A percentile compares a stretch with the other conserved stretches of the same genome.
phyloP scores from a whole-genome alignment of 2,329 filamentous ascomycete genomes.

The Sclerotinia glacialis region DNA sequence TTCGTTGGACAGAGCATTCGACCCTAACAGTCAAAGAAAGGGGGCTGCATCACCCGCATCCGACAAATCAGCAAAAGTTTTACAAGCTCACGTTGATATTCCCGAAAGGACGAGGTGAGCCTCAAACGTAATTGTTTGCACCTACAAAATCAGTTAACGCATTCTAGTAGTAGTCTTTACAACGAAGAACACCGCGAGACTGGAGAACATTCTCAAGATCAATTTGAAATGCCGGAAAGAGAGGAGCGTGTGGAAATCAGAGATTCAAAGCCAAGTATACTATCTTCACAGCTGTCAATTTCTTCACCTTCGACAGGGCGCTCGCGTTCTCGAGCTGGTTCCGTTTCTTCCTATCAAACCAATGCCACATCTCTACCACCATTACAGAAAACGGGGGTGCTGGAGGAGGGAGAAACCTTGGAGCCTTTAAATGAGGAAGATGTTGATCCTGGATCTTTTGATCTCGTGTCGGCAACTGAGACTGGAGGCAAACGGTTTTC shows the following conservation, averaged over 20 bases:
- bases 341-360: conserved; percentile 34
- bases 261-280: conserved; percentile 16
- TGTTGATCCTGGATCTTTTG: conserved; percentile 53
- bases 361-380: conserved; percentile 35
- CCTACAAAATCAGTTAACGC: neutral
- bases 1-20: conserved; percentile 9
- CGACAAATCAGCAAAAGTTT: neutral
- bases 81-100: conserved; percentile 17
- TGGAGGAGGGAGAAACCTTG: conserved; percentile 52
- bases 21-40: neutral
- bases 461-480: conserved; percentile 48
- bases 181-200: conserved; percentile 13
- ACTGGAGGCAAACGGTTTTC: conserved; percentile 46
- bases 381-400: conserved; percentile 33
- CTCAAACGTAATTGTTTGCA: too few relatives aligned
- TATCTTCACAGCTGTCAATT: conserved; percentile 13
- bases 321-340: conserved; percentile 29
- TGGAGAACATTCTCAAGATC: conserved; percentile 1
- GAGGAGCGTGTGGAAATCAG: conserved; percentile 12
- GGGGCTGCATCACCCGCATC: neutral
- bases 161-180: conserved; percentile 12
- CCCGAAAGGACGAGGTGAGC: conserved; percentile 10
- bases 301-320: conserved; percentile 28
- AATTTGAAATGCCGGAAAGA: neutral
- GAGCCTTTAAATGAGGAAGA: conserved; percentile 43